Evolutionary conservation across 208 protist genomes (phyloP).

Genomic region (Leishmania turanica): DNA sequence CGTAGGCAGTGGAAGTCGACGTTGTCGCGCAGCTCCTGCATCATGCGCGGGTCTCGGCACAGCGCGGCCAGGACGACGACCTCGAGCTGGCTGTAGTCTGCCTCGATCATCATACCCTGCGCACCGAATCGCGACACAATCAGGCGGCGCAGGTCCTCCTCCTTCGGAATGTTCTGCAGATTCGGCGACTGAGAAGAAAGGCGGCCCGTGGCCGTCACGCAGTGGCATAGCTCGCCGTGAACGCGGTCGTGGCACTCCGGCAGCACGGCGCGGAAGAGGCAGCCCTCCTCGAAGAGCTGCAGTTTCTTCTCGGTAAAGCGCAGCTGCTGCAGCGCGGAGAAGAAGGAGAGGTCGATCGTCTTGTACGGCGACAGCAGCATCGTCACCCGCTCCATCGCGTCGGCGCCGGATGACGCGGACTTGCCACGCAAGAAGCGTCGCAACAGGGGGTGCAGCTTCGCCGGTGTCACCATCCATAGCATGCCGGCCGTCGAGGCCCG

Average conservation of each 20-base stretch:
- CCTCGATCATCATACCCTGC: slow-evolving; percentile 88
- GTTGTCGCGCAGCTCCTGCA: slow-evolving; percentile 82
- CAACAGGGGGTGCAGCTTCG: slow-evolving; percentile 69
- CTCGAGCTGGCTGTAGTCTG: slow-evolving; percentile 92
- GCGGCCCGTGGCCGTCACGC: slow-evolving; percentile 86
- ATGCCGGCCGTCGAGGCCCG: slow-evolving; percentile 80
- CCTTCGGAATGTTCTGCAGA: slow-evolving; percentile 89
- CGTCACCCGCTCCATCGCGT: slow-evolving; percentile 90
- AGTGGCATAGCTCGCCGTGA: slow-evolving; percentile 90
- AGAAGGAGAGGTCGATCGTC: slow-evolving; percentile 88
- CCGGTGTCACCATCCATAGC: slow-evolving; percentile 87
- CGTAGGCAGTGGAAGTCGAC: slow-evolving; percentile 92
- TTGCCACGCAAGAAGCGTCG: slow-evolving; percentile 62
- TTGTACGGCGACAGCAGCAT: slow-evolving; percentile 78
- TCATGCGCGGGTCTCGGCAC: slow-evolving; percentile 84
- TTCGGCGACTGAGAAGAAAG: slow-evolving; percentile 91
- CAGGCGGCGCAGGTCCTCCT: slow-evolving; percentile 82
- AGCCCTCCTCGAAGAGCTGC: slow-evolving; percentile 90
- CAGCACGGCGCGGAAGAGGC: slow-evolving; percentile 86
- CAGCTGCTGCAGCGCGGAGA: slow-evolving; percentile 87
- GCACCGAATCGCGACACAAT: slow-evolving; percentile 86
- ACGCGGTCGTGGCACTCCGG: slow-evolving; percentile 85
- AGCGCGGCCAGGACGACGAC: slow-evolving; percentile 91
- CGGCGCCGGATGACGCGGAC: slow-evolving; percentile 75
- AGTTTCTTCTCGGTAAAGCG: slow-evolving; percentile 92